Conservation (phyloP, 1,284 basidiomycete genomes). For the Cutaneotrichosporon mucoides region DNA sequence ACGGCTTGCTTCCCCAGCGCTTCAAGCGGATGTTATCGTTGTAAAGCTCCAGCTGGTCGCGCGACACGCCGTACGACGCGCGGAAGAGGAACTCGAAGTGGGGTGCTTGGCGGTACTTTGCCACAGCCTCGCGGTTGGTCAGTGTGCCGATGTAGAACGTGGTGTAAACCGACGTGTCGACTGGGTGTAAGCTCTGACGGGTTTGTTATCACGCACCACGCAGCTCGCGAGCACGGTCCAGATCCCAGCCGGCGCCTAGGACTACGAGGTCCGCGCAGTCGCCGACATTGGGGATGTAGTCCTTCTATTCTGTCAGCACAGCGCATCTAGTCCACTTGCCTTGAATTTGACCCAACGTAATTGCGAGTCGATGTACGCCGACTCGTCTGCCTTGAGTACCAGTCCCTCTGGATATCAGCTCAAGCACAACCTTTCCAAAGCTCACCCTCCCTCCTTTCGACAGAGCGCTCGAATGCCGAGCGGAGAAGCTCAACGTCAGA, state of each 20-base stretch:
- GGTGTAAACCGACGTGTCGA: slow-evolving; percentile 66
- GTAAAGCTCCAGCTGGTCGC: slow-evolving; percentile 62
- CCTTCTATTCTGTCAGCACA: slow-evolving; percentile 58
- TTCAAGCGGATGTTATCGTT: slow-evolving; percentile 62
- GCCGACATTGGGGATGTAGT: slow-evolving; percentile 78
- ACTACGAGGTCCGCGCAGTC: slow-evolving; percentile 73
- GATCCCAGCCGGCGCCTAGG: slow-evolving; percentile 72
- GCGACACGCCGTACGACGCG: slow-evolving; percentile 64
- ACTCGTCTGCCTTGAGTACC: slow-evolving; percentile 69
- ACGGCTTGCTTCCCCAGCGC: slow-evolving; percentile 32
- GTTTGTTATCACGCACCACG: slow-evolving; percentile 54
- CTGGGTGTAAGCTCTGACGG: slow-evolving; percentile 47
- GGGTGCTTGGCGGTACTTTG: slow-evolving; percentile 45
- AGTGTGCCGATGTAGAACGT: slow-evolving; percentile 67
- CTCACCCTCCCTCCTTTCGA: no score
- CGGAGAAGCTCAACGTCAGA: slow-evolving; percentile 5
- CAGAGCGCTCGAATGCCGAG: background rate
- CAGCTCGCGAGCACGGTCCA: slow-evolving; percentile 67
- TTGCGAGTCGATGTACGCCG: slow-evolving; percentile 60
- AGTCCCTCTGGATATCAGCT: slow-evolving; percentile 53
- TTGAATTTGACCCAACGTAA: slow-evolving; percentile 74
- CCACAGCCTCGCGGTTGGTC: slow-evolving; percentile 30
- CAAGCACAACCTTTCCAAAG: no score
- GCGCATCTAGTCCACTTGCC: no score
- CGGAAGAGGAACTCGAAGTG: slow-evolving; percentile 69